Conservation (phyloP, 202 grass and related monocot genomes). For the Elaeis oleifera region DNA sequence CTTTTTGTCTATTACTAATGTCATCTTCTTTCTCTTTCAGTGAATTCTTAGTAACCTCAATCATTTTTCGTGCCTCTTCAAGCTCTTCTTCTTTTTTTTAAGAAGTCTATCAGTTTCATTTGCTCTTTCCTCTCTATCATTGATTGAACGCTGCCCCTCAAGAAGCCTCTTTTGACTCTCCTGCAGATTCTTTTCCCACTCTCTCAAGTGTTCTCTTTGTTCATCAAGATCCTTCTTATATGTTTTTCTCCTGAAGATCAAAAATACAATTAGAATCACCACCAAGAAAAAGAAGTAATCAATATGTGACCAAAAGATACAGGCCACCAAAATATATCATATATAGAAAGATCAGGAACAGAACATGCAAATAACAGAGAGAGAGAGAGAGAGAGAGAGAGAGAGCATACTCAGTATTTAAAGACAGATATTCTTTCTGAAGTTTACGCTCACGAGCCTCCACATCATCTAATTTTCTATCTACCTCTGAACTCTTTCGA, state of each 20-base stretch:
- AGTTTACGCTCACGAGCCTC: conserved; percentile 67
- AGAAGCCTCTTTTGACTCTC: conserved; percentile 85
- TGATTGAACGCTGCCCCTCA: conserved; percentile 68
- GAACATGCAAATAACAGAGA: conserved; percentile 12
- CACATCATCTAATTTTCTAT: conserved; percentile 68
- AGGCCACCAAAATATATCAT: not conserved
- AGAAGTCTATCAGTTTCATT: conserved; percentile 56
- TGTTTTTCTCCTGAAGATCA: conserved; percentile 43
- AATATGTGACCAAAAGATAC: not conserved
- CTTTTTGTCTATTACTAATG: conserved; percentile 43
- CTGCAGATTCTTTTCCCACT: conserved; percentile 80
- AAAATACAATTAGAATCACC: conserved; percentile 15
- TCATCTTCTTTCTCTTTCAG: conserved; percentile 69
- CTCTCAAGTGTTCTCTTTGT: conserved; percentile 56
- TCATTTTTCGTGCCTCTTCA: conserved; percentile 50
- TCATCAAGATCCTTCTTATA: conserved; percentile 61
- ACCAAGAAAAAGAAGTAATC: not conserved
- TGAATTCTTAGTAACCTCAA: conserved; percentile 40
- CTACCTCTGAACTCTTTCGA: conserved; percentile 81
- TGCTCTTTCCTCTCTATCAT: conserved; percentile 79
- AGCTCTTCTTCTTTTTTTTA: conserved; percentile 69
- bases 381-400: not conserved
- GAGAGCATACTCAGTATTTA: conserved; percentile 57
- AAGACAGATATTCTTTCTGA: conserved; percentile 78
- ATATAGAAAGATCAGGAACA: not conserved